Conservation (phyloP, 805 yeast species). For the Zygosaccharomyces bisporus region DNA sequence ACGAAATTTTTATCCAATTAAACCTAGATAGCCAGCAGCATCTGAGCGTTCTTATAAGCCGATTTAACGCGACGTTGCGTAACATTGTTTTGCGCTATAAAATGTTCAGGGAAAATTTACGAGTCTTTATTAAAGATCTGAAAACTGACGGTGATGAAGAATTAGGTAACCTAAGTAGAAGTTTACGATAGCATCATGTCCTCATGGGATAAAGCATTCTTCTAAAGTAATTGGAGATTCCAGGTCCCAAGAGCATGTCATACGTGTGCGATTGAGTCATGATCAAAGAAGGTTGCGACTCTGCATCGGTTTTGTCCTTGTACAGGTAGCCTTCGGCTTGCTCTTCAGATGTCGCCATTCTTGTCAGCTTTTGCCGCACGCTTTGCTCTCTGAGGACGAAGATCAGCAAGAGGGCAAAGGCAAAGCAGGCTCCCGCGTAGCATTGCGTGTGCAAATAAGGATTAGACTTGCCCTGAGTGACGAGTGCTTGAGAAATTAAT, state of each 20-base stretch:
- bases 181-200: conserved; percentile 27
- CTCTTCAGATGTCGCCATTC: conserved; percentile 1
- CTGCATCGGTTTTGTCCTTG: not conserved
- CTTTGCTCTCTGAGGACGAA: conserved; percentile 51
- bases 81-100: conserved; percentile 42
- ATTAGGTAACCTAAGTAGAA: conserved; percentile 45
- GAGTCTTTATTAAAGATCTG: conserved; percentile 48
- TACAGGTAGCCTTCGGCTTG: not conserved
- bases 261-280: conserved; percentile 12
- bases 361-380: conserved; percentile 40
- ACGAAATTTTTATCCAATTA: conserved; percentile 35
- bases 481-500: conserved; percentile 50
- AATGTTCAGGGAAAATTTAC: conserved; percentile 43
- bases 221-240: conserved; percentile 20
- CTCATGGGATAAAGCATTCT: conserved; percentile 30
- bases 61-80: conserved; percentile 39
- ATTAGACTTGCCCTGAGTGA: conserved; percentile 21
- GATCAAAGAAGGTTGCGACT: not conserved
- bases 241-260: conserved; percentile 19
- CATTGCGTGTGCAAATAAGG: conserved; percentile 61
- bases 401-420: conserved; percentile 42
- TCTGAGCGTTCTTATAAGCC: conserved; percentile 25
- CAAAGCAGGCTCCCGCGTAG: conserved; percentile 51
- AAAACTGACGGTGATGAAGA: conserved; percentile 49
- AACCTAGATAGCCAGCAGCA: conserved; percentile 27